Conservation (phyloP, 2,329 filamentous ascomycete species). For the Celoporthe dispersa region DNA sequence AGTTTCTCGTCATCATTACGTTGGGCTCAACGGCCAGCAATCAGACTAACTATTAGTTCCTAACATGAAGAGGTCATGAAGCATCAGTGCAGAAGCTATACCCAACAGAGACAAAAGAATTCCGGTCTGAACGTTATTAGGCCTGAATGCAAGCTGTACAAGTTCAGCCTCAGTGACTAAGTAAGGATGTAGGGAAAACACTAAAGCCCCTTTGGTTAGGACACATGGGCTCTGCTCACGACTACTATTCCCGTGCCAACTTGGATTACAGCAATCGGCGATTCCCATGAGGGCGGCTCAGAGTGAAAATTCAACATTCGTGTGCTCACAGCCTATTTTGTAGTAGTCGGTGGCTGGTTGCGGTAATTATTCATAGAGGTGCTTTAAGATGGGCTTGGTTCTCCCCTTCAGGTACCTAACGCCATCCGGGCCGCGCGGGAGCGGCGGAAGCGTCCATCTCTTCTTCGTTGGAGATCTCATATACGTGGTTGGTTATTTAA, state of each 20-base stretch:
- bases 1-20: not conserved
- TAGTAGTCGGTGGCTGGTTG: not conserved
- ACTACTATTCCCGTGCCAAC: not conserved
- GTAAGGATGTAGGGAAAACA: not conserved
- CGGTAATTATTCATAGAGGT: not conserved
- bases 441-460: not conserved
- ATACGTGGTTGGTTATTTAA: not conserved
- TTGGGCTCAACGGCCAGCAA: not conserved
- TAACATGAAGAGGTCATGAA: not conserved
- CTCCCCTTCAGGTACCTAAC: not conserved
- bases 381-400: too few relatives aligned
- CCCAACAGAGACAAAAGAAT: not conserved
- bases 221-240: not conserved
- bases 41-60: not conserved
- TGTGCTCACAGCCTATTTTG: not conserved
- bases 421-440: not conserved
- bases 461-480: not conserved
- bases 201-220: not conserved
- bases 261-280: not conserved
- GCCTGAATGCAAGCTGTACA: too few relatives aligned
- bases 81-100: not conserved
- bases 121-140: not conserved
- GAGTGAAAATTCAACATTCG: too few relatives aligned
- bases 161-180: not conserved
- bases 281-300: not conserved